Evolutionary conservation across 1,284 basidiomycete genomes (phyloP).

Genomic region (Cutaneotrichosporon daszewskae): DNA sequence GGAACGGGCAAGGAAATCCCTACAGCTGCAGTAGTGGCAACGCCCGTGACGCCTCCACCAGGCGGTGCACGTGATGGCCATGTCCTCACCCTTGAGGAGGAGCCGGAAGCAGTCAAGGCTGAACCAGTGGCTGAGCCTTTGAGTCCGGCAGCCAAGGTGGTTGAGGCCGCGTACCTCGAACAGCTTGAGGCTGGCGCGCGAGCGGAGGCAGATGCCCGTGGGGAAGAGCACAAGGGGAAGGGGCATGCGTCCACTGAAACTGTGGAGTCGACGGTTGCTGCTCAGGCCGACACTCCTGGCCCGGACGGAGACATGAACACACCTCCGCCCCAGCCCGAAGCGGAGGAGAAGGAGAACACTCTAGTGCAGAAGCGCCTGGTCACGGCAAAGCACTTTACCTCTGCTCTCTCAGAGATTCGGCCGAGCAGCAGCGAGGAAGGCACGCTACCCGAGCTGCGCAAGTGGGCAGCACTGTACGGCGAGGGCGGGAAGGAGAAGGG

Average conservation of each 20-base stretch:
- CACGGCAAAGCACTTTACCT: constrained; percentile 60
- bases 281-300: too few species aligned
- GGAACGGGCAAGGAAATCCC: too few species aligned
- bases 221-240: background rate
- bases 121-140: constrained; percentile 2
- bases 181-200: constrained; percentile 8
- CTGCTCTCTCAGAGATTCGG: constrained; percentile 77
- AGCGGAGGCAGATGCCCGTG: background rate
- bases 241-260: too few species aligned
- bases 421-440: constrained; percentile 79
- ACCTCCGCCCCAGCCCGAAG: background rate
- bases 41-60: background rate
- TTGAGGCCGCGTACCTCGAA: constrained; percentile 12
- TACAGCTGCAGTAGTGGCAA: background rate
- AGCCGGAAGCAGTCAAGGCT: background rate
- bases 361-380: constrained; percentile 16
- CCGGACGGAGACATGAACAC: background rate
- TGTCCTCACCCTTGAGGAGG: constrained; percentile 5
- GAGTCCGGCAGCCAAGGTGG: constrained; percentile 10
- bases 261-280: background rate
- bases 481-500: constrained; percentile 52
- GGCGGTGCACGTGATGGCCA: too few species aligned
- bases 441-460: constrained; percentile 66
- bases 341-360: too few species aligned
- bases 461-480: constrained; percentile 87